A percentile compares a stretch with the other conserved stretches of the same genome.
Evolutionary conservation across 2,329 filamentous ascomycete species (phyloP).

Genomic region (Calcarisporium arbuscula): DNA sequence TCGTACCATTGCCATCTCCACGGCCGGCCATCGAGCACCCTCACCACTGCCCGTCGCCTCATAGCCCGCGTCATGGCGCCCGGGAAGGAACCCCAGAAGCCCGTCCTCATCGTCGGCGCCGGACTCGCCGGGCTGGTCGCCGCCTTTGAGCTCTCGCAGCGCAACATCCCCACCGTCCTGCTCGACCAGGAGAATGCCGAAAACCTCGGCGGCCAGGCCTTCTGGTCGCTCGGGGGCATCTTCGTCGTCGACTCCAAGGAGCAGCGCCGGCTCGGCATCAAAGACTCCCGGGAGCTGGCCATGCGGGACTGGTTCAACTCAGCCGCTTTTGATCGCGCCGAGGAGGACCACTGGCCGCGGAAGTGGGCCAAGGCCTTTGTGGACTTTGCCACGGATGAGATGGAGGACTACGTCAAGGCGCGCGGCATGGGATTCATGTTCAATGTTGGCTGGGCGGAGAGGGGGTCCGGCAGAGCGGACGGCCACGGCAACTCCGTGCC

Average conservation of each 20-base stretch:
- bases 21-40: no score
- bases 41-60: no score
- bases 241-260: constrained; percentile 53
- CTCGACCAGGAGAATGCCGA: constrained; percentile 52
- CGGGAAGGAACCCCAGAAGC: constrained; percentile 16
- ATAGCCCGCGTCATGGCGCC: no score
- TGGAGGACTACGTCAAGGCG: constrained; percentile 51
- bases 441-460: constrained; percentile 56
- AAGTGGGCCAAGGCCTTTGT: constrained; percentile 60
- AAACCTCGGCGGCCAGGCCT: constrained; percentile 56
- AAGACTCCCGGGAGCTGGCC: constrained; percentile 50
- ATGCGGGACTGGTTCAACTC: constrained; percentile 53
- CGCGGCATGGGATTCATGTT: constrained; percentile 45
- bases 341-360: constrained; percentile 51
- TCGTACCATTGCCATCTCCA: no score
- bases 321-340: constrained; percentile 50
- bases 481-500: constrained; percentile 59
- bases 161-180: constrained; percentile 42
- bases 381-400: constrained; percentile 51
- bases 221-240: constrained; percentile 57
- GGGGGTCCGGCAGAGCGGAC: constrained; percentile 47
- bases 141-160: constrained; percentile 48
- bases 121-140: constrained; percentile 55
- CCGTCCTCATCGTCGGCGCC: constrained; percentile 50
- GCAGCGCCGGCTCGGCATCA: constrained; percentile 53